Evolutionary conservation across 352 stramenopile genomes (phyloP).

Genomic region (Globisporangium cylindrosporum): DNA sequence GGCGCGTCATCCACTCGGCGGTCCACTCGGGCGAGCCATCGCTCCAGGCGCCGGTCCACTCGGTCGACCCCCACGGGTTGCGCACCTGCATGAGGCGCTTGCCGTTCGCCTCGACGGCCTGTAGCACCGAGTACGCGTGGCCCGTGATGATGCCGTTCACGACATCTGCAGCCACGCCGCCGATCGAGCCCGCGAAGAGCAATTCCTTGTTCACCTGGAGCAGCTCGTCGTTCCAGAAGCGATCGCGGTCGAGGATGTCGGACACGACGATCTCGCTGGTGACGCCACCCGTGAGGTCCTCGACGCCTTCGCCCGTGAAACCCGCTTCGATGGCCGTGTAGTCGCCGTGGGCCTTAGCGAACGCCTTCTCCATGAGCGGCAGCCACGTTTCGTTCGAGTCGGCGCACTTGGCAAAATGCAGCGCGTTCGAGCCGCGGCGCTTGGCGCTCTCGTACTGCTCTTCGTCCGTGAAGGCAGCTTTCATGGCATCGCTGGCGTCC

Average conservation of each 20-base stretch:
- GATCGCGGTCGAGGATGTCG: neutral
- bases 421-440: conserved; percentile 30
- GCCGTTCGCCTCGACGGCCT: conserved; percentile 35
- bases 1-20: conserved; percentile 31
- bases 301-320: conserved; percentile 38
- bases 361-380: conserved; percentile 84
- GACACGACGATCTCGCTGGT: conserved; percentile 25
- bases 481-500: conserved; percentile 14
- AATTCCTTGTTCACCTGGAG: conserved; percentile 33
- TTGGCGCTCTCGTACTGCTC: conserved; percentile 25
- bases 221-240: conserved; percentile 29
- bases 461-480: conserved; percentile 24
- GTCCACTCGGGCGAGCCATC: conserved; percentile 47
- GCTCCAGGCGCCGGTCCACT: conserved; percentile 49
- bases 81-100: conserved; percentile 31
- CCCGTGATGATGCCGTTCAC: conserved; percentile 35
- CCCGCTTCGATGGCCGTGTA: conserved; percentile 69
- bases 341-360: conserved; percentile 72
- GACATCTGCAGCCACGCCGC: neutral
- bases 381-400: conserved; percentile 77
- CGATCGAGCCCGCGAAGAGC: conserved; percentile 32
- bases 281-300: conserved; percentile 43
- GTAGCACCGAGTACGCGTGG: conserved; percentile 59
- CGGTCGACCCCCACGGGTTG: conserved; percentile 49
- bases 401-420: conserved; percentile 36